Base-by-base conservation (phyloP, 129 eudicot genomes). In the Heracleum sosnowskyi region DNA sequence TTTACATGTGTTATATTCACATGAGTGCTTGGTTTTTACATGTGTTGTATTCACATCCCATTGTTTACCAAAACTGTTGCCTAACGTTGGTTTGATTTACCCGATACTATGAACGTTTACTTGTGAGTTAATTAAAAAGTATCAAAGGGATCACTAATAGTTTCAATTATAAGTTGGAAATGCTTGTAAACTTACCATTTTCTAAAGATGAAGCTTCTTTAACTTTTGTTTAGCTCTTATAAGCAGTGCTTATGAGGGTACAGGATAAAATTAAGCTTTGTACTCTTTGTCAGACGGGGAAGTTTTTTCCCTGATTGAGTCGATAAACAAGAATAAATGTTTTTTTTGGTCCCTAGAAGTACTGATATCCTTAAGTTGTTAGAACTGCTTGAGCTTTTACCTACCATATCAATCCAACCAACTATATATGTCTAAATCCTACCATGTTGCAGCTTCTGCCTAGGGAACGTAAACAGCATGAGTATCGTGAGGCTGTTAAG, bases 401-500 rank as follows among this genome's bases (percentile, higher is more conserved):
- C 68, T n/a, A n/a, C 33, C 13, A 22, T 60, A n/a, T n/a, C 1
- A 60, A 8, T 60, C 68, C 33, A n/a, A 16, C 26, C 1, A 60
- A 60, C 68, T n/a, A 60, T 60, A 26, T 60, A 57, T 22, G 64
- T 60, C 68, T 71, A 36, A 71, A 37, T 24, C 34, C 75, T 71
- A 26, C 46, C 49, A 71, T 71, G 31, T 39, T 36, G 82, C 97
- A 94, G 98, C 81, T 95, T 86, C 88, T 95, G 77, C 98, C 98
- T 28, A 88, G 98, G 79, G 98, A 95, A 79, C 96, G 92, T 35
- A 95, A 85, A 82, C 92, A 90, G 79, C 98, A 95, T 55, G 97
- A 95, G 64, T 95, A 95, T 72, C 57, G 82, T 81, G 96, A 88
- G 81, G 94, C 97, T 75, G 91, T 95, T 49, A 90, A 86, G 91